phyloP scores from a whole-genome alignment of 1,284 basidiomycete genomes.

The Pseudozyma pruni region DNA sequence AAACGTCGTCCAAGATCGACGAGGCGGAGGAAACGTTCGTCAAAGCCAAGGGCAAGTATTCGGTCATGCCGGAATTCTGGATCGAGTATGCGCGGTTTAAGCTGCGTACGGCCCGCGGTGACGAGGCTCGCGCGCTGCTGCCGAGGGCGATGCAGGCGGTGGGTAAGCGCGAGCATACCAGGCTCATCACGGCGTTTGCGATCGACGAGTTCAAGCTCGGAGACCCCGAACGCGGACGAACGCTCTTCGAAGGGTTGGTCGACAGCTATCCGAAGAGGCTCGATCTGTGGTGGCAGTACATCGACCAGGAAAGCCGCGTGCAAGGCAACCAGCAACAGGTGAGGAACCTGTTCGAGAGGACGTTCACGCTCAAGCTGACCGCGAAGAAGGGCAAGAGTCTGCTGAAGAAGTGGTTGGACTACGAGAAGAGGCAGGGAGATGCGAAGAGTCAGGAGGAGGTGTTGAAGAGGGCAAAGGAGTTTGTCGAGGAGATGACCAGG shows the following conservation, averaged over 20 bases:
- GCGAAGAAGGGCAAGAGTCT: conserved; percentile 91
- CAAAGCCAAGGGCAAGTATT: conserved; percentile 82
- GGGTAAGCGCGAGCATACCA: conserved; percentile 94
- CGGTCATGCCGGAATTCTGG: conserved; percentile 90
- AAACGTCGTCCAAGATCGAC: conserved; percentile 78
- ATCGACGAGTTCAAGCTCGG: conserved; percentile 94
- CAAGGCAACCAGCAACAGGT: conserved; percentile 28
- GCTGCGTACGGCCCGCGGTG: conserved; percentile 77
- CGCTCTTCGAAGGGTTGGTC: conserved; percentile 94
- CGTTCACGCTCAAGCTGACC: conserved; percentile 85
- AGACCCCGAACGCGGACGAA: conserved; percentile 91
- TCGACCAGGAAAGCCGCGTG: conserved; percentile 86
- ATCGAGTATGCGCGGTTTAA: conserved; percentile 82
- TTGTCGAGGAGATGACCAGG: conserved; percentile 54
- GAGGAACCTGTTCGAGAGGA: conserved; percentile 82
- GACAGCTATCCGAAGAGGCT: conserved; percentile 92
- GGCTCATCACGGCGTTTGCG: conserved; percentile 92
- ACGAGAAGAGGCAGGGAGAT: conserved; percentile 88
- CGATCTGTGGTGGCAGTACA: conserved; percentile 95
- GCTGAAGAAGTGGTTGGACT: conserved; percentile 89
- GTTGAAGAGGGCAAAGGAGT: conserved; percentile 87
- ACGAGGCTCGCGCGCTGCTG: conserved; percentile 86
- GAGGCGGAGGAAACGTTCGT: conserved; percentile 56
- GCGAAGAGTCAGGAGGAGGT: conserved; percentile 83
- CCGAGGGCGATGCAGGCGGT: conserved; percentile 88